Percentiles rank a stretch among this genome's conserved stretches.
These are phyloP conservation scores for Dactylellina haptotyla DNA, from an alignment of 2,329 filamentous ascomycete genomes.

Conservation along the genomic window DNA sequence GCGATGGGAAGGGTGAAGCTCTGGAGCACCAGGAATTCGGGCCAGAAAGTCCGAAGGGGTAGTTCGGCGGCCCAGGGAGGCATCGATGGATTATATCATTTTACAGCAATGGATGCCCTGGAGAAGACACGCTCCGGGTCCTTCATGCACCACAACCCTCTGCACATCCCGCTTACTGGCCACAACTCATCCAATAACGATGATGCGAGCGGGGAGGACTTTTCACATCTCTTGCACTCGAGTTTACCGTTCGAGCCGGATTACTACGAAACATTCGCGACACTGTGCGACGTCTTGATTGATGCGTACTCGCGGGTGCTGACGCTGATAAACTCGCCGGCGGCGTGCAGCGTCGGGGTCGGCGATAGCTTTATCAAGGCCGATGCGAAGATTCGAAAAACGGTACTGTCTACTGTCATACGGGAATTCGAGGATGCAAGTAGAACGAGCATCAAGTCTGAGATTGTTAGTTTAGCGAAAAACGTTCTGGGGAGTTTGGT, in stretches of 20 bases:
- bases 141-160: constrained; percentile 43
- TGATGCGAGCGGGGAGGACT: constrained; percentile 71
- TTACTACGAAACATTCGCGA: constrained; percentile 95
- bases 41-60: constrained; percentile 41
- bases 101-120: constrained; percentile 45
- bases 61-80: constrained; percentile 50
- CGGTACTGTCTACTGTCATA: constrained; percentile 85
- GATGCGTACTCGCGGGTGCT: constrained; percentile 87
- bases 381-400: constrained; percentile 84
- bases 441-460: constrained; percentile 77
- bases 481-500: constrained; percentile 89
- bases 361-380: constrained; percentile 90
- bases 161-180: constrained; percentile 15
- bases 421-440: constrained; percentile 93
- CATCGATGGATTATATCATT: constrained; percentile 52
- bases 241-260: constrained; percentile 94
- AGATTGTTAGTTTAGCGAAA: constrained; percentile 85
- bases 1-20: constrained; percentile 52
- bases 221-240: constrained; percentile 88
- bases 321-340: constrained; percentile 77
- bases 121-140: constrained; percentile 30
- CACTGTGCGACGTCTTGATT: constrained; percentile 92
- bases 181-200: constrained; percentile 50
- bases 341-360: constrained; percentile 75
- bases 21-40: constrained; percentile 44